Evolutionary conservation across 2,329 filamentous ascomycete species (phyloP).

Genomic region (Penicillium sp.): DNA sequence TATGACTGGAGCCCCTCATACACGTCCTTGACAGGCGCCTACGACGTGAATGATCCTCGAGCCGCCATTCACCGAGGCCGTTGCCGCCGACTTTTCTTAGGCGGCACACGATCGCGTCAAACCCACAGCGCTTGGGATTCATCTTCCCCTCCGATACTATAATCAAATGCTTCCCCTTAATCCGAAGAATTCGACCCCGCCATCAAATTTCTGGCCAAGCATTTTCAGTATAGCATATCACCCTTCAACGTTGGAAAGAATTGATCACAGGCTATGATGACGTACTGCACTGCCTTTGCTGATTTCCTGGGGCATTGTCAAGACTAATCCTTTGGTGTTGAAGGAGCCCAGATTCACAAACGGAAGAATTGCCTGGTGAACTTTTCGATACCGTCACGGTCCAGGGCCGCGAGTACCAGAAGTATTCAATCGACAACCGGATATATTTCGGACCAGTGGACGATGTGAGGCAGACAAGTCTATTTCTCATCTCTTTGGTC

Average conservation of each 20-base stretch:
- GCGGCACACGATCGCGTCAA: slow-evolving; percentile 26
- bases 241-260: slow-evolving; percentile 3
- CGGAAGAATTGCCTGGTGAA: slow-evolving; percentile 54
- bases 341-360: slow-evolving; percentile 48
- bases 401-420: slow-evolving; percentile 65
- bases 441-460: slow-evolving; percentile 69
- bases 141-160: slow-evolving; percentile 11
- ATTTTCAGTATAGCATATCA: slow-evolving; percentile 9
- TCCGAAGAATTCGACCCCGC: slow-evolving; percentile 19
- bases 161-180: slow-evolving; percentile 11
- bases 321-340: slow-evolving; percentile 26
- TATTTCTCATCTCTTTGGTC: not conserved
- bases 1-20: slow-evolving; percentile 26
- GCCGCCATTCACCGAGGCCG: slow-evolving; percentile 18
- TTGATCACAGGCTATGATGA: slow-evolving; percentile 24
- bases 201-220: slow-evolving; percentile 7
- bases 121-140: slow-evolving; percentile 20
- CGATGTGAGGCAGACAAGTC: slow-evolving; percentile 55
- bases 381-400: slow-evolving; percentile 60
- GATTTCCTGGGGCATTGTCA: slow-evolving; percentile 4
- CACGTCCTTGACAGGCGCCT: slow-evolving; percentile 24
- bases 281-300: slow-evolving; percentile 21
- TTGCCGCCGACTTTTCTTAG: slow-evolving; percentile 17
- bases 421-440: slow-evolving; percentile 62
- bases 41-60: slow-evolving; percentile 24